Base-by-base conservation (phyloP, 2,329 filamentous ascomycete species). In the Aspergillus sp. region DNA sequence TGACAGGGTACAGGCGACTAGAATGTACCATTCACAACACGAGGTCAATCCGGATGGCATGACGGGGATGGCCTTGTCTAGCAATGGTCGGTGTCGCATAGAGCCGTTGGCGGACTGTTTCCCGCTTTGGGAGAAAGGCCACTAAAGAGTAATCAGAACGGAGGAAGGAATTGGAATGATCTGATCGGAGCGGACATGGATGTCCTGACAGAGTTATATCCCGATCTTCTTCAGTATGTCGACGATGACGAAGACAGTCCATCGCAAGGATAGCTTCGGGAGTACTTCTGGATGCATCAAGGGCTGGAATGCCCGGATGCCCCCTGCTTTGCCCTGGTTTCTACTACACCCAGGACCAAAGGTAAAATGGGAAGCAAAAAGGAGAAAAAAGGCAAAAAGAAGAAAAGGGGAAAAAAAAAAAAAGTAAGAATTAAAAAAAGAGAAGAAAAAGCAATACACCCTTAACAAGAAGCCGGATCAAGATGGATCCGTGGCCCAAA, bases 401-500 rank as follows among this genome's bases (percentile, higher is more conserved):
- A 13, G 13, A 13, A 36, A 58, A 56, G 8, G 21, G 11, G 19
- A 19, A 19, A 19, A 39, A 21, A 47, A 61, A 30, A 52, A 23
- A 58, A 41, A 23, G 32, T 36, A 36, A 13, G 32, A 36, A 36
- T 36, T 36, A 8, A 21, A 42, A 42, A 5, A 8, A 17, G 6
- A 11, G 6, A 39, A 39, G 3, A 52, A 21, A 57, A 48, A 19
- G 27, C 25, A 54, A 49, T 19, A 30, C 27, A 36, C 54, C 30
- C 23, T 27, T 8, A n/a, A 44, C 38, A 25, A 42, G 32, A 36
- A 17, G 7, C 30, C 53, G 53, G 39, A 48, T 23, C 30, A 47
- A 38, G 48, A 44, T 47, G 48, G 39, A 55, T 47, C 41, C 53
- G 53, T 30, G 8, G 23, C 30, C 51, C 30, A 47, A 41, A 55